Base-by-base conservation (phyloP, 192 early-diverging fungal genomes). In the Coemansia sp. region DNA sequence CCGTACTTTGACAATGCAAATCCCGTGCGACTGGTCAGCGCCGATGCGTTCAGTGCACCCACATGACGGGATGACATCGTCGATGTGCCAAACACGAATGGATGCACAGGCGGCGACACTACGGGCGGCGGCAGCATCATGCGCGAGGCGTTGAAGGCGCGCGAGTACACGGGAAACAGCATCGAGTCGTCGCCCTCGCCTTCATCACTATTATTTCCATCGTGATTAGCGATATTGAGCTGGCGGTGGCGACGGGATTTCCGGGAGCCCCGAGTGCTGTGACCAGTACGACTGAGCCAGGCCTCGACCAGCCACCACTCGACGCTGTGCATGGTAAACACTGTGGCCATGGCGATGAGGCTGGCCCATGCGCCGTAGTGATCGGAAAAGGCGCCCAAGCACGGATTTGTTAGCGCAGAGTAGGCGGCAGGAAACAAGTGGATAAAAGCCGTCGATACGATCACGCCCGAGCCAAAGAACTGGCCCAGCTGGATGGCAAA, bases 391-490 rank as follows among this genome's bases (percentile, higher is more conserved):
- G 62, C 46, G 0, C 64, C 75, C 24, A 87, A 67, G 68, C 91
- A 88, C 14, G 83, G 76, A 31, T 77, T 81, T 3, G 80, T 73
- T 24, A 92, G 84, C 11, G 79, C 75, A 1, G 54, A 48, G 34
- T 86, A 68, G 35, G 89, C 89, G 9, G 83, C 68, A 0, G 89
- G 88, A 0, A 92, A 69, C 86, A 92, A 83, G 68, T 93, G 91
- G 51, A 93, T 88, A 37, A 93, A 87, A 1, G 86, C 87, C 4
- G 91, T 93, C 0, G 91, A 85, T 7, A 92, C 59, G 42, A 93
- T 89, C 6, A 93, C 84, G 7, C 92, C 92, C 1, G 87, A 79
- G n/a, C 88, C 88, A 50, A 89, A 88, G 37, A 85, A 85, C 69
- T 85, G 82, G 0, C 77, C 79, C 24, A 77, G 54, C 45, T 85